Percentiles rank a stretch among this genome's conserved stretches.
Evolutionary conservation across 139 green algal species (phyloP).

Genomic region (Tetraselmis chui): DNA sequence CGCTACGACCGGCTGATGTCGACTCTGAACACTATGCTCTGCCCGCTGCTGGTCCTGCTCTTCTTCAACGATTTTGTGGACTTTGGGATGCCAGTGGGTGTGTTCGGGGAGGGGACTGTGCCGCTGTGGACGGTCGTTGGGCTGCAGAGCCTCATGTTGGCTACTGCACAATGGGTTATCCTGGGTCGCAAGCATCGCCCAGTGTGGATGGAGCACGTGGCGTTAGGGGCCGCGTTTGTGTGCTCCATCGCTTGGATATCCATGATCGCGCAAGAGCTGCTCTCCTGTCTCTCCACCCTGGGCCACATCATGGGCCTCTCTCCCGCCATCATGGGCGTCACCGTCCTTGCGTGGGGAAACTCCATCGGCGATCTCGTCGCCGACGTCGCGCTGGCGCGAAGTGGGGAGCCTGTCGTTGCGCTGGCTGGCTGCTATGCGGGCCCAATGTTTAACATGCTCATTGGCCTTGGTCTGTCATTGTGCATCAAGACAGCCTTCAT

Average conservation of each 20-base stretch:
- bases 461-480: conserved; percentile 50
- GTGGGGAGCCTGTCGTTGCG: conserved; percentile 39
- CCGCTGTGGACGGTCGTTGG: neutral
- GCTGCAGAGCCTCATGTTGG: neutral
- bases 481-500: conserved; percentile 9
- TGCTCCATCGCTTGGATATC: conserved; percentile 34
- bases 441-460: conserved; percentile 86
- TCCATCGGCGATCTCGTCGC: conserved; percentile 74
- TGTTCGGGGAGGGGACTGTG: neutral
- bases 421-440: conserved; percentile 87
- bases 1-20: conserved; percentile 15
- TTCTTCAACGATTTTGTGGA: conserved; percentile 10
- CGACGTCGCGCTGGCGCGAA: conserved; percentile 68
- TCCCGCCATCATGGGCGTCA: conserved; percentile 67
- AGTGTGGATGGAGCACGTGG: neutral
- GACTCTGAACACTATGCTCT: conserved; percentile 6
- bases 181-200: neutral
- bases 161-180: neutral
- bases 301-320: conserved; percentile 38
- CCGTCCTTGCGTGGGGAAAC: conserved; percentile 85
- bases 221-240: neutral
- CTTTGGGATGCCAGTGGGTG: neutral
- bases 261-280: conserved; percentile 17
- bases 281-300: conserved; percentile 16
- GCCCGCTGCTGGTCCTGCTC: conserved; percentile 23